These are phyloP conservation scores for Epicoccum sorghinum DNA, from an alignment of 2,329 filamentous ascomycete species.

Conservation along the genomic window DNA sequence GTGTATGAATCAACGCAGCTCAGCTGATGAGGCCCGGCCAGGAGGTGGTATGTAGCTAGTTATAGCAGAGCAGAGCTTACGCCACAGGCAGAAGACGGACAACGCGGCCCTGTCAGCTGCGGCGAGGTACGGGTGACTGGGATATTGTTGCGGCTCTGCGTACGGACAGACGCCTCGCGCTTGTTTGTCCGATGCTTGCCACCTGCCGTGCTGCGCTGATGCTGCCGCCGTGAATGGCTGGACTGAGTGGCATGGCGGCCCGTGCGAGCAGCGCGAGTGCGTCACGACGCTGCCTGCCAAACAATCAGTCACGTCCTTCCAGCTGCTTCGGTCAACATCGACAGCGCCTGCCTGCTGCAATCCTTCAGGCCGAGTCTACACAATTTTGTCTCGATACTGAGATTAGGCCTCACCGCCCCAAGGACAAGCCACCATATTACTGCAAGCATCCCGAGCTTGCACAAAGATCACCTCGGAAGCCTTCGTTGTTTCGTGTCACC, in stretches of 20 bases:
- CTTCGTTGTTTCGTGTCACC: conserved; percentile 21
- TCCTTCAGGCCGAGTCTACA: background rate
- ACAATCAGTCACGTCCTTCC: conserved; percentile 33
- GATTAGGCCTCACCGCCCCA: background rate
- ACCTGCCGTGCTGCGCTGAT: conserved; percentile 21
- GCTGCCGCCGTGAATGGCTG: conserved; percentile 21
- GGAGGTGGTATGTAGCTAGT: background rate
- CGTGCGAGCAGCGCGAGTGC: conserved; percentile 4
- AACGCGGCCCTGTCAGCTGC: conserved; percentile 26
- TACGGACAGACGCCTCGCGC: conserved; percentile 19
- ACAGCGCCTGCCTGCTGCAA: conserved; percentile 15
- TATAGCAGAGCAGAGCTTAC: conserved; percentile 15
- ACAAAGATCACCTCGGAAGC: conserved; percentile 15
- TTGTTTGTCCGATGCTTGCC: conserved; percentile 29
- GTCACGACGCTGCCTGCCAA: conserved; percentile 27
- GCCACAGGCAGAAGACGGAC: conserved; percentile 32
- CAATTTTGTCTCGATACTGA: background rate
- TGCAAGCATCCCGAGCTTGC: conserved; percentile 17
- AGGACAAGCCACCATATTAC: conserved; percentile 1
- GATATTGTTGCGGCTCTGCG: conserved; percentile 15
- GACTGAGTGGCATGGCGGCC: conserved; percentile 22
- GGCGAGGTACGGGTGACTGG: conserved; percentile 5
- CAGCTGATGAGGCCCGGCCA: conserved; percentile 3
- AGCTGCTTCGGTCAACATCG: conserved; percentile 29
- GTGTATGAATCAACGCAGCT: conserved; percentile 6